These are phyloP conservation scores for Thermomucor indicae-seudaticae DNA, from an alignment of 371 early-diverging fungal genomes.

Conservation along the genomic window DNA sequence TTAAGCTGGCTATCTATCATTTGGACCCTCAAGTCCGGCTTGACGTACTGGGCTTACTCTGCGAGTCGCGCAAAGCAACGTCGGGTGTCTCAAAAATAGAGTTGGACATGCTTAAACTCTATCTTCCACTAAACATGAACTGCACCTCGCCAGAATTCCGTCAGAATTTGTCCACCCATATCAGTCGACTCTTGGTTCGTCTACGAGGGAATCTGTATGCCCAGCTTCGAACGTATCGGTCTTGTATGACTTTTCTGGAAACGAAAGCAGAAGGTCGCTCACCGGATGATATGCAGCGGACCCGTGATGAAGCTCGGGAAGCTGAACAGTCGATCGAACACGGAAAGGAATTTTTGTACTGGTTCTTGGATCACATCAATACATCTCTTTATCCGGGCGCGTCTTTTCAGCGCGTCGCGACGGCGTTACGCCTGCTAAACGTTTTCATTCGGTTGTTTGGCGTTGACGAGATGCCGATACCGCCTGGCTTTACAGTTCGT, in stretches of 20 bases:
- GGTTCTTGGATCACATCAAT: conserved; percentile 35
- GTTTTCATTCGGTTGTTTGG: conserved; percentile 53
- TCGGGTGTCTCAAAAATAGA: conserved; percentile 57
- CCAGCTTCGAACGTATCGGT: conserved; percentile 29
- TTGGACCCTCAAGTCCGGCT: conserved; percentile 72
- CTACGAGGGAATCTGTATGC: conserved; percentile 51
- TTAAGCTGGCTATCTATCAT: conserved; percentile 65
- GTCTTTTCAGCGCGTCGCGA: conserved; percentile 61
- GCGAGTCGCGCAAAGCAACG: conserved; percentile 69
- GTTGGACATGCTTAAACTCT: conserved; percentile 49
- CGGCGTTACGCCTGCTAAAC: conserved; percentile 42
- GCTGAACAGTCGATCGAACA: conserved; percentile 16
- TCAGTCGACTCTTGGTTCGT: conserved; percentile 54
- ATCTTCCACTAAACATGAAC: conserved; percentile 66
- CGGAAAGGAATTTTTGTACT: conserved; percentile 30
- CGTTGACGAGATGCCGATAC: conserved; percentile 42
- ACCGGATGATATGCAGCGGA: conserved; percentile 8
- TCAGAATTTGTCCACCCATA: conserved; percentile 62
- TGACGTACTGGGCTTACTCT: conserved; percentile 77
- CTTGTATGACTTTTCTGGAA: conserved; percentile 20
- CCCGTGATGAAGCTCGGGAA: conserved; percentile 12
- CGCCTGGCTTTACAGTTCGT: conserved; percentile 40
- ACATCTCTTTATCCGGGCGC: conserved; percentile 56
- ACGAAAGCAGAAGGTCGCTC: conserved; percentile 4
- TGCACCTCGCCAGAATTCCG: conserved; percentile 76